Conservation (phyloP, 2,329 filamentous ascomycete genomes). For the Nemania diffusa region DNA sequence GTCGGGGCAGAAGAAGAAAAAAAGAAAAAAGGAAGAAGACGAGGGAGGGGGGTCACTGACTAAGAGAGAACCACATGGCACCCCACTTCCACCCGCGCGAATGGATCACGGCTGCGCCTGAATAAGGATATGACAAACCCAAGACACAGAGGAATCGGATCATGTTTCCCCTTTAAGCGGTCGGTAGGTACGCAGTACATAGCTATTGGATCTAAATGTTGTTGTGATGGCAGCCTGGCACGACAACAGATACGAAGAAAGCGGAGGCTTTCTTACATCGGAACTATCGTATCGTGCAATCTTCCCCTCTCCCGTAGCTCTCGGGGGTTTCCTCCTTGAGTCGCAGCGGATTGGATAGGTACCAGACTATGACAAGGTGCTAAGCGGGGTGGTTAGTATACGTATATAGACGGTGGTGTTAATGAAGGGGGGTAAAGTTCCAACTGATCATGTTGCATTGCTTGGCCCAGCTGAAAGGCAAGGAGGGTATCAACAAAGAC, state of each 20-base stretch:
- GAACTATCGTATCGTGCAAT: not conserved
- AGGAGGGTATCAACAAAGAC: slow-evolving; percentile 14
- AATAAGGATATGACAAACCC: slow-evolving; percentile 27
- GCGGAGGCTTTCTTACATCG: not conserved
- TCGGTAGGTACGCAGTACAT: no score
- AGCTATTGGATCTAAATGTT: slow-evolving; percentile 1
- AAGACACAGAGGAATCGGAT: slow-evolving; percentile 19
- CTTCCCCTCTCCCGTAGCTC: not conserved
- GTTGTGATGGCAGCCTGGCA: not conserved
- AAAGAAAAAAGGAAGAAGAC: slow-evolving; percentile 20
- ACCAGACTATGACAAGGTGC: slow-evolving; percentile 3
- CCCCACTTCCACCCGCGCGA: slow-evolving; percentile 27
- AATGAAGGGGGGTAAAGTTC: not conserved
- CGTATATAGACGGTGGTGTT: no score
- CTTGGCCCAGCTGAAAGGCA: slow-evolving; percentile 31
- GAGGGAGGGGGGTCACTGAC: not conserved
- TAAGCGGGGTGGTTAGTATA: not conserved
- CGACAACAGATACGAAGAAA: slow-evolving; percentile 10
- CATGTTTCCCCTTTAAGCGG: slow-evolving; percentile 27
- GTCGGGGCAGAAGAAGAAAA: slow-evolving; percentile 15
- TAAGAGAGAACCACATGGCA: slow-evolving; percentile 33
- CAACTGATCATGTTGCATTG: slow-evolving; percentile 22
- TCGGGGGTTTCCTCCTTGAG: not conserved
- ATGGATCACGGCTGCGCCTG: slow-evolving; percentile 22
- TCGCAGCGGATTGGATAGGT: no score